Evolutionary conservation across 176 grass and related monocot species (phyloP), one percentile per base, ranked within the genome.

Genomic region (Themeda triandra): DNA sequence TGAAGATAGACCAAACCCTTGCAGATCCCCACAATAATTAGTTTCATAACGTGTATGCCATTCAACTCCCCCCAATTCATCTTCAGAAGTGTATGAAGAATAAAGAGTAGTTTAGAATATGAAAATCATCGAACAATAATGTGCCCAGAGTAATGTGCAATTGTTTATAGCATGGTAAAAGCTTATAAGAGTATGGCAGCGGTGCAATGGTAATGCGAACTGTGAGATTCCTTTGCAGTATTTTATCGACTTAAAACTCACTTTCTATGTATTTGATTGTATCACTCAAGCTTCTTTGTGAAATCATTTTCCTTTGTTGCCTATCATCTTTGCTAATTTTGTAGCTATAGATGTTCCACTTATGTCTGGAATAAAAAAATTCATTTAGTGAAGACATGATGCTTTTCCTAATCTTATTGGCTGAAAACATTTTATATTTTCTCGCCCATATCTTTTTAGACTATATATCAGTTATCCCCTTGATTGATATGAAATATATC

Each of bases 401-500:
- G 32, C 30, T 15, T 45, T 41, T 71, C 33, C 35, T 33, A 36
- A 19, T 80, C 60, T 70, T 71, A 15, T 54, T 53, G 37, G 58
- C 8, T 13, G n/a, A 74, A 67, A 12, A 12, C 18, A 18, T 7
- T 73, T 49, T 48, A n/a, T 28, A 58, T 73, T 31, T 88, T 65
- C 15, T 73, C 24, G 21, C 71, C 15, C 35, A 71, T 24, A 5
- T 30, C 29, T 66, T 51, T 2, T 53, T 81, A 53, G 27, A 37
- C 30, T 5, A 14, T 5, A 14, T 69, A 69, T 68, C 44, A 54
- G 14, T 18, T 68, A 32, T 13, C 31, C 42, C 24, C 66, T 70
- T 37, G 51, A 30, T 80, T 75, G 63, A 7, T 79, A 65, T 89
- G 73, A 80, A 33, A 79, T 80, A 66, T 80, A 6, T 91, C 33